These are phyloP conservation scores for Barnettozyma vustinii DNA, from an alignment of 805 yeast genomes.

Conservation along the genomic window DNA sequence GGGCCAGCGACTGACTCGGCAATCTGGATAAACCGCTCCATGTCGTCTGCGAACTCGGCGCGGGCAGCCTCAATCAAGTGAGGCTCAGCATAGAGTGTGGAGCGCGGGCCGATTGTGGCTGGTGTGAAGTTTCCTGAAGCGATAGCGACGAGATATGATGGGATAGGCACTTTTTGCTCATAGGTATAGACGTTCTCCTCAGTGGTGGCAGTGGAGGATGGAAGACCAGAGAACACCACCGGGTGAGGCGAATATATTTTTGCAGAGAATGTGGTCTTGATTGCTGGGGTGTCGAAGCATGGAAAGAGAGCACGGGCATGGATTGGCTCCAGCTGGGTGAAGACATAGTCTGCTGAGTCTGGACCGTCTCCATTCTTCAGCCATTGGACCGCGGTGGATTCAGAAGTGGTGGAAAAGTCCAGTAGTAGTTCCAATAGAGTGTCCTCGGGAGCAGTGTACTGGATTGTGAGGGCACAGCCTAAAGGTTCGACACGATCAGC, in stretches of 20 bases:
- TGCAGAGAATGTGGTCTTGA: slow-evolving; percentile 61
- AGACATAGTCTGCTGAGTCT: slow-evolving; percentile 49
- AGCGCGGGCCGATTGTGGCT: slow-evolving; percentile 78
- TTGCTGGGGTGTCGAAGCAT: slow-evolving; percentile 85
- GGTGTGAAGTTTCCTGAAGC: slow-evolving; percentile 75
- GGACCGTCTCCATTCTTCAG: slow-evolving; percentile 44
- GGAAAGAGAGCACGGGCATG: slow-evolving; percentile 88
- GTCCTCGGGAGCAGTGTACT: slow-evolving; percentile 7
- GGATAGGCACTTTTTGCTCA: slow-evolving; percentile 77
- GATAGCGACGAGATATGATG: slow-evolving; percentile 76
- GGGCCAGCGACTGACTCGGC: slow-evolving; percentile 74
- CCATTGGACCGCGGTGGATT: slow-evolving; percentile 86
- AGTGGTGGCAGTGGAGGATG: slow-evolving; percentile 16
- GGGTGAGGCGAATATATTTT: slow-evolving; percentile 58
- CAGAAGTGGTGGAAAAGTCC: slow-evolving; percentile 61
- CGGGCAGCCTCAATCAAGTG: slow-evolving; percentile 58
- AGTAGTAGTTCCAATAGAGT: slow-evolving; percentile 31
- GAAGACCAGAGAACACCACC: slow-evolving; percentile 69
- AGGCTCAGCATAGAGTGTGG: slow-evolving; percentile 78
- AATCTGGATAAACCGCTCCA: slow-evolving; percentile 70
- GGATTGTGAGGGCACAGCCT: slow-evolving; percentile 47
- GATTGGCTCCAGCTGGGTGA: slow-evolving; percentile 88
- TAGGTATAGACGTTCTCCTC: slow-evolving; percentile 37
- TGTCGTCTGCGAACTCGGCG: slow-evolving; percentile 75
- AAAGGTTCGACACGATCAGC: slow-evolving; percentile 44